These are phyloP conservation scores for Globisporangium rhizosaccharum DNA, from an alignment of 352 stramenopile species.

Conservation along the genomic window DNA sequence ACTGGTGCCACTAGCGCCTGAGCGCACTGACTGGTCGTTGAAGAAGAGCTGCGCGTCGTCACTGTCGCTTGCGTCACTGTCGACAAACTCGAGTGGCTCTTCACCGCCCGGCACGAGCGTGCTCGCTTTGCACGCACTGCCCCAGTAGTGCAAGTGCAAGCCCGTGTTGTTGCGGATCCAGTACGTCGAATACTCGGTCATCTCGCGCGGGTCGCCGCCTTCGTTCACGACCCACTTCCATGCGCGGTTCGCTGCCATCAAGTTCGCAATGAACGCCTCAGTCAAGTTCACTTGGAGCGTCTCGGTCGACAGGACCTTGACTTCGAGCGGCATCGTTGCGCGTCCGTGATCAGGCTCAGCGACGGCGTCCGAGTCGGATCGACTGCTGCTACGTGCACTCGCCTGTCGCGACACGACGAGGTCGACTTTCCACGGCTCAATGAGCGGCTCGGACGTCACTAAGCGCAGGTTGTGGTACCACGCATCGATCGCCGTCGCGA, in stretches of 20 bases:
- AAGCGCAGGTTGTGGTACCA: conserved; percentile 85
- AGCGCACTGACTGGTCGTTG: too few relatives aligned
- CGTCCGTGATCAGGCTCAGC: conserved; percentile 9
- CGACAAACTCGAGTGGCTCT: conserved; percentile 59
- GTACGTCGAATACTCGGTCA: conserved; percentile 80
- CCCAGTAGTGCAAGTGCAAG: conserved; percentile 72
- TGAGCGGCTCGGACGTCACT: conserved; percentile 70
- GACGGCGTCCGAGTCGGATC: not conserved
- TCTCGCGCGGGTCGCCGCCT: conserved; percentile 58
- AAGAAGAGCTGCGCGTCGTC: not conserved
- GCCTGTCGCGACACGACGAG: conserved; percentile 31
- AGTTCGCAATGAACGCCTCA: conserved; percentile 73
- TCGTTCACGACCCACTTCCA: conserved; percentile 78
- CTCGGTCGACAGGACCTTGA: conserved; percentile 55
- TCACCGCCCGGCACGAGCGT: conserved; percentile 46
- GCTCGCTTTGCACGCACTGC: conserved; percentile 46
- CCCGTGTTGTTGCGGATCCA: conserved; percentile 86
- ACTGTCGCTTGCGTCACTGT: conserved; percentile 4
- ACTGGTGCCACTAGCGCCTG: not conserved
- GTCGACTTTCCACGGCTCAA: conserved; percentile 73
- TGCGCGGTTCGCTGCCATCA: conserved; percentile 67
- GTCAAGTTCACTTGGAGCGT: conserved; percentile 78
- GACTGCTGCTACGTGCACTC: not conserved
- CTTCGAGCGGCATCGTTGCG: conserved; percentile 32
- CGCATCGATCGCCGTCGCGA: conserved; percentile 48